A percentile compares a stretch with the other conserved stretches of the same genome.
Conservation (phyloP, 1,284 basidiomycete species). For the Exsudoporus floridanus region DNA sequence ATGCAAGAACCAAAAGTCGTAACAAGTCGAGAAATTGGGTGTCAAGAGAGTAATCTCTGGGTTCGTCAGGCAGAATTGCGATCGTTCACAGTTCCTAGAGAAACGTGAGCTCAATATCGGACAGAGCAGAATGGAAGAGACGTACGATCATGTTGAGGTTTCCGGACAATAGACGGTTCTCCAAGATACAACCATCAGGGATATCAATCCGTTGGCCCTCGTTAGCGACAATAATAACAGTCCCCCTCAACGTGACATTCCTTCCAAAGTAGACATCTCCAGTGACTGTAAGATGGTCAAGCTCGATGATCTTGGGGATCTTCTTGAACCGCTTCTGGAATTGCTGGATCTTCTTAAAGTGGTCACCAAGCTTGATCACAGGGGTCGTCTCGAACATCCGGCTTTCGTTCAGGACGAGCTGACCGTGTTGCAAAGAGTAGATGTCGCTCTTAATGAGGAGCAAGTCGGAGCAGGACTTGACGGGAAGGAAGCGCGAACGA, state of each 20-base stretch:
- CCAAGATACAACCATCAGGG: conserved; percentile 92
- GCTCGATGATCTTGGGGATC: conserved; percentile 90
- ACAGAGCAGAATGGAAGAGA: conserved; percentile 11
- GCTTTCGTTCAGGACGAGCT: conserved; percentile 86
- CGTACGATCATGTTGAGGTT: conserved; percentile 69
- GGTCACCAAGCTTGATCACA: conserved; percentile 96
- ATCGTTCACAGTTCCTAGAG: conserved; percentile 33
- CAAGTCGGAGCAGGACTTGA: conserved; percentile 89
- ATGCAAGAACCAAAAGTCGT: conserved; percentile 13
- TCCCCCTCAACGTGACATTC: conserved; percentile 86
- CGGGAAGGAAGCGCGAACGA: conserved; percentile 95
- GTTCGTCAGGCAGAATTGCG: neutral
- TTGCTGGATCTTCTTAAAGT: conserved; percentile 91
- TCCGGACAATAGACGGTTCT: conserved; percentile 78
- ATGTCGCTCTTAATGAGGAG: conserved; percentile 97
- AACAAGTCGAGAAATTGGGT: conserved; percentile 3
- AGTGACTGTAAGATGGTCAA: conserved; percentile 96
- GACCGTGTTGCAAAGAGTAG: conserved; percentile 94
- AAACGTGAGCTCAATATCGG: neutral
- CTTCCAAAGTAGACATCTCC: conserved; percentile 97
- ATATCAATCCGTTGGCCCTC: conserved; percentile 95
- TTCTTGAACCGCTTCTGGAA: conserved; percentile 99
- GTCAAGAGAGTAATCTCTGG: conserved; percentile 4
- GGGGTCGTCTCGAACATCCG: conserved; percentile 95
- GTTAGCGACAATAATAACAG: conserved; percentile 87